These are phyloP conservation scores for Albizia julibrissin DNA, from an alignment of 306 rosid species.

Conservation along the genomic window DNA sequence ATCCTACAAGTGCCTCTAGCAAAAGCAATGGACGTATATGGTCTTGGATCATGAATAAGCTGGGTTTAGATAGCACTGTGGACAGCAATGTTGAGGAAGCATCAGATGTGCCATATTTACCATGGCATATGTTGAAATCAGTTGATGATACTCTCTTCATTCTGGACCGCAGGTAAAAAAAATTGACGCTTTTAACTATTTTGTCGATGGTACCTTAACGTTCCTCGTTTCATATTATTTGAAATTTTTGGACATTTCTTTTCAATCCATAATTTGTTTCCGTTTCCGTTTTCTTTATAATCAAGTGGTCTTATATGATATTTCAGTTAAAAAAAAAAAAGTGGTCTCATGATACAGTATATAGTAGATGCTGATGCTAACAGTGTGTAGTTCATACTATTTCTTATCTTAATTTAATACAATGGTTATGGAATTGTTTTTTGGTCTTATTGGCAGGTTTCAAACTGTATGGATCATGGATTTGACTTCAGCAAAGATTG, in stretches of 20 bases:
- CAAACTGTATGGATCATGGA: constrained; percentile 73
- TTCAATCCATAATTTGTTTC: neutral
- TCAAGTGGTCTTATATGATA: constrained; percentile 2
- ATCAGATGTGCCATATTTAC: constrained; percentile 62
- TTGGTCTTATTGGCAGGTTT: constrained; percentile 55
- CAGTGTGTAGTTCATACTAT: constrained; percentile 18
- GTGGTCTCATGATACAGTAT: constrained; percentile 7
- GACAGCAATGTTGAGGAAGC: constrained; percentile 43
- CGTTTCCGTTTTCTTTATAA: neutral
- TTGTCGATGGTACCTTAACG: neutral
- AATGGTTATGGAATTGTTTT: neutral
- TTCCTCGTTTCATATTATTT: neutral
- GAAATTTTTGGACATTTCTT: constrained; percentile 12
- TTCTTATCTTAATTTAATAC: neutral
- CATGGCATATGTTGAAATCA: constrained; percentile 88
- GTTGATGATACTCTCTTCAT: constrained; percentile 57
- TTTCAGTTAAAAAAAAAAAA: neutral
- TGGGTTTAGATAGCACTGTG: constrained; percentile 58
- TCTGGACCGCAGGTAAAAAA: constrained; percentile 65
- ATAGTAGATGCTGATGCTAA: constrained; percentile 13
- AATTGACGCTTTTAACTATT: constrained; percentile 18
- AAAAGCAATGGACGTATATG: constrained; percentile 54
- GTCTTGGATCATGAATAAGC: constrained; percentile 64
- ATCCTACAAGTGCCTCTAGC: constrained; percentile 48
- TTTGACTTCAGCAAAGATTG: constrained; percentile 57